Evolutionary conservation across 257 asterid species (phyloP).

Genomic region (Lithospermum erythrorhizon): DNA sequence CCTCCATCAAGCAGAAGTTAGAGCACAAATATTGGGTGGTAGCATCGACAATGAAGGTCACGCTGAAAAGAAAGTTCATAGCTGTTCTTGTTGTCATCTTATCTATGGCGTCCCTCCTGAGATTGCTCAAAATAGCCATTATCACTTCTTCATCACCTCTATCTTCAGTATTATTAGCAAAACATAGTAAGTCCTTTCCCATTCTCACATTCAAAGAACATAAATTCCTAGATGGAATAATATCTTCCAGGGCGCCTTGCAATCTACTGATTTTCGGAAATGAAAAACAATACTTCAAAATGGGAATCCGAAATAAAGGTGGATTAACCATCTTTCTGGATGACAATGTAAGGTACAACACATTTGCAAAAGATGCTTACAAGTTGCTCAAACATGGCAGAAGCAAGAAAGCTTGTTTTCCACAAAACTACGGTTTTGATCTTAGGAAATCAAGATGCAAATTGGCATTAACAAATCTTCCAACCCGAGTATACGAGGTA

Average conservation of each 20-base stretch:
- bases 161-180: background rate
- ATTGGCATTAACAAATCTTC: slow-evolving; percentile 40
- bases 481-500: slow-evolving; percentile 27
- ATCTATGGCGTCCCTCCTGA: slow-evolving; percentile 41
- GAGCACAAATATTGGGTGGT: background rate
- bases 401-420: slow-evolving; percentile 27
- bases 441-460: slow-evolving; percentile 33
- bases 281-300: slow-evolving; percentile 25
- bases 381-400: slow-evolving; percentile 52
- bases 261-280: slow-evolving; percentile 67
- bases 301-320: slow-evolving; percentile 39
- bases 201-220: slow-evolving; percentile 42
- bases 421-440: slow-evolving; percentile 6
- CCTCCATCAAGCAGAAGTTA: background rate
- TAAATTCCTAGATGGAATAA: slow-evolving; percentile 31
- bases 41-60: slow-evolving; percentile 23
- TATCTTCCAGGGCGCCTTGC: slow-evolving; percentile 48
- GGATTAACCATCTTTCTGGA: slow-evolving; percentile 58
- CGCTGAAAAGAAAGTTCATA: slow-evolving; percentile 38
- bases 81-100: slow-evolving; percentile 44
- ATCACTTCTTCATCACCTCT: slow-evolving; percentile 31
- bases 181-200: background rate
- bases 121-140: slow-evolving; percentile 45
- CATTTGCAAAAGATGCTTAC: slow-evolving; percentile 61
- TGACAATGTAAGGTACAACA: slow-evolving; percentile 44